A percentile compares a stretch with the other conserved stretches of the same genome.
phyloP scores from a whole-genome alignment of 306 rosid genomes.

The Malus fusca region DNA sequence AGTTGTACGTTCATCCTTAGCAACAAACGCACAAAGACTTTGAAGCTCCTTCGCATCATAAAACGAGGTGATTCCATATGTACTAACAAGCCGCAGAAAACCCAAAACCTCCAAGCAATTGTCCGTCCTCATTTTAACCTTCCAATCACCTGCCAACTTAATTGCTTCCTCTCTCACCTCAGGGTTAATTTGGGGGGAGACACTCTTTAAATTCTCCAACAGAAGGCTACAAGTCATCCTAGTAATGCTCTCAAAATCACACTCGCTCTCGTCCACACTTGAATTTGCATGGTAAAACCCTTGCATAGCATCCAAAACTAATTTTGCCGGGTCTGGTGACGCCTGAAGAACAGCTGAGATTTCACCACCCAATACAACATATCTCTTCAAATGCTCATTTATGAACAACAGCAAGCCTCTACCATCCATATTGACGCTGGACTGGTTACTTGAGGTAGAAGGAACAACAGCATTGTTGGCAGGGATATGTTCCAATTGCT shows the following conservation, averaged over 20 bases:
- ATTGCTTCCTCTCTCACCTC: constrained; percentile 32
- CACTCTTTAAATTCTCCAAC: constrained; percentile 27
- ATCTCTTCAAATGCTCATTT: constrained; percentile 1
- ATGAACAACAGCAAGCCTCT: constrained; percentile 22
- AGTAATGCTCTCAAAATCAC: constrained; percentile 7
- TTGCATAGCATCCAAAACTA: constrained; percentile 39
- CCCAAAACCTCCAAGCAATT: constrained; percentile 29
- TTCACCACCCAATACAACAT: neutral
- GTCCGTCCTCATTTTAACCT: constrained; percentile 18
- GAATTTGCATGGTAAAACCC: constrained; percentile 26
- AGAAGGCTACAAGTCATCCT: constrained; percentile 32
- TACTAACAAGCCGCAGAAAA: constrained; percentile 36
- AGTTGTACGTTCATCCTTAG: constrained; percentile 20
- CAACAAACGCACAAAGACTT: constrained; percentile 10
- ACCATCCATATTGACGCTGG: constrained; percentile 8
- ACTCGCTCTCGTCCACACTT: neutral
- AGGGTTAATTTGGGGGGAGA: constrained; percentile 23
- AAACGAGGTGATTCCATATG: constrained; percentile 21
- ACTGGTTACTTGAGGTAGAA: neutral
- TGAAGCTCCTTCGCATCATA: constrained; percentile 24
- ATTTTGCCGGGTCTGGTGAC: constrained; percentile 23
- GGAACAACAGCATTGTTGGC: neutral
- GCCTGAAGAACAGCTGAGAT: neutral
- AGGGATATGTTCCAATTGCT: neutral
- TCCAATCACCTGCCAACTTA: constrained; percentile 39